A percentile compares a stretch with the other conserved stretches of the same genome.
These are phyloP conservation scores for Heliosperma pusillum DNA, from an alignment of 148 eudicot species.

Conservation along the genomic window DNA sequence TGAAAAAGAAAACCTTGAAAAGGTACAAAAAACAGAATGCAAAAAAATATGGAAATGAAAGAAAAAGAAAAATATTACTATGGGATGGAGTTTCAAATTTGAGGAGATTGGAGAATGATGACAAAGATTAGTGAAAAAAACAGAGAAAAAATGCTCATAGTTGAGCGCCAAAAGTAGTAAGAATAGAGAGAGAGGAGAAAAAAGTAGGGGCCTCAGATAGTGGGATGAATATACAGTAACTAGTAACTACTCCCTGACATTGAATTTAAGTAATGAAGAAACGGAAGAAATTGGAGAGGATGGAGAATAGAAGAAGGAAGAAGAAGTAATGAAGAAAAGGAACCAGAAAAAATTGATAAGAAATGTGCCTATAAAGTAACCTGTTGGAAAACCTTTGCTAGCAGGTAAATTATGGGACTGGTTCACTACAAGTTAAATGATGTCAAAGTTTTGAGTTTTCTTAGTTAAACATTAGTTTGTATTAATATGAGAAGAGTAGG, in stretches of 20 bases:
- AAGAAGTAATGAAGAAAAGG: no score
- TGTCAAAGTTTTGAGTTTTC: no score
- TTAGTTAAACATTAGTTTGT: no score
- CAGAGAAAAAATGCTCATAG: neutral
- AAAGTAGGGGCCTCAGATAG: constrained; percentile 5
- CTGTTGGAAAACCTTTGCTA: no score
- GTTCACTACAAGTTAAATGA: no score
- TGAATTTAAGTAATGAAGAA: neutral
- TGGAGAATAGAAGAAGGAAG: no score
- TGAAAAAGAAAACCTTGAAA: neutral
- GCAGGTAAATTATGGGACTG: no score
- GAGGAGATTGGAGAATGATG: constrained; percentile 25
- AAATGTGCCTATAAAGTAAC: no score
- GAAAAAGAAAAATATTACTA: neutral
- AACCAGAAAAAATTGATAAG: no score
- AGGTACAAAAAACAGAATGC: neutral
- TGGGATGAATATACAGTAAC: constrained; percentile 19
- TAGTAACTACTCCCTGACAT: neutral
- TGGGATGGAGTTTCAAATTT: constrained; percentile 7
- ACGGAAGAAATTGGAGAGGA: no score
- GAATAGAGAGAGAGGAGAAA: neutral
- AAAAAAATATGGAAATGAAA: neutral
- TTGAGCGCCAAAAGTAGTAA: neutral
- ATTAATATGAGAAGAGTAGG: no score
- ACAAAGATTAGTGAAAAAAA: constrained; percentile 12